Base-by-base conservation (phyloP, 2,329 filamentous ascomycete species). In the Nigrospora osmanthi region DNA sequence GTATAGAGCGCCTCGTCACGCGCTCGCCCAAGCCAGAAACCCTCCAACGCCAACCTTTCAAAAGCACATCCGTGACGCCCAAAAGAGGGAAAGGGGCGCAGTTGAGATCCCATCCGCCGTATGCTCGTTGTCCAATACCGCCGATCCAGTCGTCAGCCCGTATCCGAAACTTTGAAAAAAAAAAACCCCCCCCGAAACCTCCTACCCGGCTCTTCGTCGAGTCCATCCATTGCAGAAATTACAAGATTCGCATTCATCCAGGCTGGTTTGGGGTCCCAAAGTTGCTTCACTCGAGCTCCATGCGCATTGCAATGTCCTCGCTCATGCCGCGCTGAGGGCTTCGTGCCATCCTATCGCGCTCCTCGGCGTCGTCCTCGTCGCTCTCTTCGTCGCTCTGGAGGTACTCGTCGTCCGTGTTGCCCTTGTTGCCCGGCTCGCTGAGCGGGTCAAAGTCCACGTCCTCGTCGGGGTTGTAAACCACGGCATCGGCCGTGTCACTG, bases 271-370 rank as follows among this genome's bases (percentile, higher is more conserved):
- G 14, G 34, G 19, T 12, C 6, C 9, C n/a, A n/a, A 16, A 31
- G 19, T 1, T 11, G 9, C 6, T n/a, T 42, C 33, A 28, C 19
- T 42, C 40, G 53, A 83, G 75, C 56, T 83, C 80, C 78, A 84
- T 83, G 16, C 71, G 68, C 4, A 72, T 71, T 30, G 77, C 78
- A 39, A 83, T 71, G 49, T 84, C 80, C 60, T 83, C 80, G 52
- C 78, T 83, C 60, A 81, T 71, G 30, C 74, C 72, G 35, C 79
- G 70, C 38, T 78, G 67, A 9, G 68, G 66, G 37, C 66, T 65
- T 46, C 64, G 66, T n/a, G 62, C 59, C n/a, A 61, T 52, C 16
- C 12, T 4, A 17, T 38, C 16, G n/a, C 34, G 30, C 44, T 61
- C 62, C 11, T 63, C 65, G 16, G 67, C 68, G 14, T 65, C 66